These are phyloP conservation scores for Ehretia macrophylla DNA, from an alignment of 257 asterid species.

Conservation along the genomic window DNA sequence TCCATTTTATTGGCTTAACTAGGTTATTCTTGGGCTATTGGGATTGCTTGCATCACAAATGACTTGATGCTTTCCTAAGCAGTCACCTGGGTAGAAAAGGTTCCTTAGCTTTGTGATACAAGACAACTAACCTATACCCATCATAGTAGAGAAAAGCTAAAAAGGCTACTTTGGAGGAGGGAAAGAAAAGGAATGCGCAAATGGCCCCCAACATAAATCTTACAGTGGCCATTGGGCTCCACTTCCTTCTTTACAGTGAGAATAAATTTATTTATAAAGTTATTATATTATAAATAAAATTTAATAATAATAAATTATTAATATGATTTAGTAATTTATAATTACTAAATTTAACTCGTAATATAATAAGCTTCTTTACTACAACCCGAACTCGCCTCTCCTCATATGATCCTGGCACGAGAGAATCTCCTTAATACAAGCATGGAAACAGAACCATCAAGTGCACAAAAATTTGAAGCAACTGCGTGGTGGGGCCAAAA, in stretches of 20 bases:
- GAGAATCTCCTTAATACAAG: conserved; percentile 30
- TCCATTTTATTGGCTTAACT: no score
- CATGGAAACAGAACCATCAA: conserved; percentile 25
- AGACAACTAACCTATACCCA: conserved; percentile 59
- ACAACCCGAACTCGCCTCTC: neutral
- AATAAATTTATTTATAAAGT: no score
- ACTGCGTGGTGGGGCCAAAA: conserved; percentile 21
- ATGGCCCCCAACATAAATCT: conserved; percentile 1
- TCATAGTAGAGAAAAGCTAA: conserved; percentile 49
- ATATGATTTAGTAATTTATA: no score
- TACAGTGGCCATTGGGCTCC: conserved; percentile 36
- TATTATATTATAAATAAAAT: no score
- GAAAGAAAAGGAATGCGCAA: conserved; percentile 9
- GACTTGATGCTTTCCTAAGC: conserved; percentile 67
- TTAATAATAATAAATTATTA: no score
- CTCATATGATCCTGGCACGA: conserved; percentile 38
- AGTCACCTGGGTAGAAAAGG: conserved; percentile 38
- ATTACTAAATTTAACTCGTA: no score
- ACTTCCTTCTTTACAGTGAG: neutral
- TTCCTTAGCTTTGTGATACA: conserved; percentile 48
- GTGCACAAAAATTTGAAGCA: conserved; percentile 46
- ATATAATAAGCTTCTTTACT: no score
- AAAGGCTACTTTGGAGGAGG: conserved; percentile 22
- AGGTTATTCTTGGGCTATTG: no score
- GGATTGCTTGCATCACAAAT: conserved; percentile 51